Conservation (phyloP, 352 stramenopile species). For the Globisporangium nodosum region DNA sequence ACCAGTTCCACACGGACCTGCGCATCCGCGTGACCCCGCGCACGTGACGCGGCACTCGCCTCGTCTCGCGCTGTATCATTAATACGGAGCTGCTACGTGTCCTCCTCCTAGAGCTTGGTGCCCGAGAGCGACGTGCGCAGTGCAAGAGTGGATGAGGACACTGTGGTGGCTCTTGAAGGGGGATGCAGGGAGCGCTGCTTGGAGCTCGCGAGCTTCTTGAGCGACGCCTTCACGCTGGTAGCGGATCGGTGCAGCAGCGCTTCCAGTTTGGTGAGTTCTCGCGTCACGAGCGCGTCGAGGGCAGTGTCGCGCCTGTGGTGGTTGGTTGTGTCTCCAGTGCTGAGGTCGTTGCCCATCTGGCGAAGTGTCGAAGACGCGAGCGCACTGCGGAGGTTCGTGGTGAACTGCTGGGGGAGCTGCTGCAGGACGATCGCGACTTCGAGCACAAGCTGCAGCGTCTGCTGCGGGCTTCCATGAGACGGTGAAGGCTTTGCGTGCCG, state of each 20-base stretch:
- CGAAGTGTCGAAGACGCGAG: background rate
- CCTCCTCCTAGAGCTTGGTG: background rate
- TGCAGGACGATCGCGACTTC: background rate
- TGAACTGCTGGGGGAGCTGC: background rate
- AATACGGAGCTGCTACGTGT: background rate
- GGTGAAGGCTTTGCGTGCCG: background rate
- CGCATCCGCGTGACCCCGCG: conserved; percentile 55
- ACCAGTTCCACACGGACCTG: conserved; percentile 55
- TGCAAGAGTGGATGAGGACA: background rate
- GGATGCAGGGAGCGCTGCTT: background rate
- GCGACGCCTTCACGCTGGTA: background rate
- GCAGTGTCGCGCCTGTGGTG: background rate
- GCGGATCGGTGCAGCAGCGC: background rate
- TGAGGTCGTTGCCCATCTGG: background rate
- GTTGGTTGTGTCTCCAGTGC: background rate
- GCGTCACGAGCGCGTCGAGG: conserved; percentile 8
- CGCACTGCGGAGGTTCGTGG: background rate
- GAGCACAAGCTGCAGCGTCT: conserved; percentile 2
- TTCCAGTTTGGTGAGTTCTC: background rate
- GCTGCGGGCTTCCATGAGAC: background rate
- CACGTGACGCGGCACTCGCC: background rate
- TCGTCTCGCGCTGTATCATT: background rate
- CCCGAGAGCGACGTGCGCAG: background rate
- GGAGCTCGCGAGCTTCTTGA: background rate
- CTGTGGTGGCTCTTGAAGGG: too few species aligned